Percentiles rank a stretch among this genome's conserved stretches.
Conservation (phyloP, 2,329 filamentous ascomycete genomes). For the Dactylellina drechsleri region DNA sequence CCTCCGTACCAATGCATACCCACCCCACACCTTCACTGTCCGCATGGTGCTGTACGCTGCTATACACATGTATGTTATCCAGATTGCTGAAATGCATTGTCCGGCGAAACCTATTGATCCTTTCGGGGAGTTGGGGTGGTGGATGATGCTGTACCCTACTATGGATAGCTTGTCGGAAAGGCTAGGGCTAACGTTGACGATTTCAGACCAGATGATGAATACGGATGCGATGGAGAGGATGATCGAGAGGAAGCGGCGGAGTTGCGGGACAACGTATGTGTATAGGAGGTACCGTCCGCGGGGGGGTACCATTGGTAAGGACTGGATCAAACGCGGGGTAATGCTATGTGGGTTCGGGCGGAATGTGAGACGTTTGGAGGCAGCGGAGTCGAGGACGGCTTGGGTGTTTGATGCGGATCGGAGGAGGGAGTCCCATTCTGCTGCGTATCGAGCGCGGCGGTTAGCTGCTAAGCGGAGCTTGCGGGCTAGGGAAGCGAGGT, state of each 20-base stretch:
- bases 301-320: slow-evolving; percentile 75
- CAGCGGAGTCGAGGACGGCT: slow-evolving; percentile 82
- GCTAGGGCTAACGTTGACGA: slow-evolving; percentile 81
- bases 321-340: slow-evolving; percentile 65
- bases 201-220: slow-evolving; percentile 91
- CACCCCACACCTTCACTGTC: slow-evolving; percentile 97
- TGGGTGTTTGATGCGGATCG: slow-evolving; percentile 79
- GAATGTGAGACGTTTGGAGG: slow-evolving; percentile 79
- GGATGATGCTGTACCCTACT: slow-evolving; percentile 74
- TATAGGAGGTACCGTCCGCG: slow-evolving; percentile 83
- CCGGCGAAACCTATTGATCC: slow-evolving; percentile 85
- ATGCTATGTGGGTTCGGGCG: slow-evolving; percentile 51
- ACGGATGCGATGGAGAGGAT: slow-evolving; percentile 79
- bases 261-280: slow-evolving; percentile 76
- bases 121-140: slow-evolving; percentile 76
- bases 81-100: slow-evolving; percentile 82
- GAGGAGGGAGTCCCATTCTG: slow-evolving; percentile 85
- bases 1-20: slow-evolving; percentile 85
- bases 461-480: slow-evolving; percentile 84
- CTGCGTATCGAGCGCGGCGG: slow-evolving; percentile 80
- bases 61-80: slow-evolving; percentile 96
- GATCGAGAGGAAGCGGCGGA: slow-evolving; percentile 72
- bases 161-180: slow-evolving; percentile 74
- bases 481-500: slow-evolving; percentile 87
- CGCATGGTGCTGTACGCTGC: slow-evolving; percentile 87